These are phyloP conservation scores for Schwanniomyces vanrijiae DNA, from an alignment of 805 yeast species.

Conservation along the genomic window DNA sequence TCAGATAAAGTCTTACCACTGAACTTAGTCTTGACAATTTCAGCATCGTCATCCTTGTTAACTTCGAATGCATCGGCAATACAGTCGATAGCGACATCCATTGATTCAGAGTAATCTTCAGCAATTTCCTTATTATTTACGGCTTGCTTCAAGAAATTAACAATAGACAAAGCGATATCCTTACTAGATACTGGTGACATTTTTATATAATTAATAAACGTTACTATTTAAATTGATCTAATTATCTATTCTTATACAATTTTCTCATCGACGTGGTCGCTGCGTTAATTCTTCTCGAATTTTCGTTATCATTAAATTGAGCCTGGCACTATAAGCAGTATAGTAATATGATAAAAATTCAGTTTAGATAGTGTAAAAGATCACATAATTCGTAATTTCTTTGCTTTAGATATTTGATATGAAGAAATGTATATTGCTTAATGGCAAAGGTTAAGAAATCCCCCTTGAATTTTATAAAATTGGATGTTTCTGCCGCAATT, in stretches of 20 bases:
- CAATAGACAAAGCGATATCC: constrained; percentile 71
- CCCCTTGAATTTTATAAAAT: constrained; percentile 52
- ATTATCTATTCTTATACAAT: neutral
- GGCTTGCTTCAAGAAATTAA: constrained; percentile 64
- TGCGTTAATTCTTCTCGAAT: constrained; percentile 3
- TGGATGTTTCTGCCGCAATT: constrained; percentile 63
- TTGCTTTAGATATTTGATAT: constrained; percentile 1
- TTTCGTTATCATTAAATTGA: constrained; percentile 4
- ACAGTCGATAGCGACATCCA: constrained; percentile 93
- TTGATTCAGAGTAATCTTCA: constrained; percentile 81
- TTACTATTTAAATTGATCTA: neutral
- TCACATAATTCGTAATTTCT: constrained; percentile 4
- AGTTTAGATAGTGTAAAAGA: neutral
- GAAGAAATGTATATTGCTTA: constrained; percentile 21
- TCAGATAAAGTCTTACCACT: constrained; percentile 49
- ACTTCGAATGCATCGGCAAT: constrained; percentile 83
- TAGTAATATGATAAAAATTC: neutral
- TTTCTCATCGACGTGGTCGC: constrained; percentile 2
- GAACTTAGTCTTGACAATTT: constrained; percentile 36
- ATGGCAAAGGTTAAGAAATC: constrained; percentile 38
- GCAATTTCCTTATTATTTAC: constrained; percentile 62
- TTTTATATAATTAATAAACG: neutral
- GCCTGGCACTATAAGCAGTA: constrained; percentile 4
- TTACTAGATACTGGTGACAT: constrained; percentile 51
- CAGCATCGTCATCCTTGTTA: constrained; percentile 47